These are phyloP conservation scores for Diaporthe humulicola DNA, from an alignment of 2,329 filamentous ascomycete species.

Conservation along the genomic window DNA sequence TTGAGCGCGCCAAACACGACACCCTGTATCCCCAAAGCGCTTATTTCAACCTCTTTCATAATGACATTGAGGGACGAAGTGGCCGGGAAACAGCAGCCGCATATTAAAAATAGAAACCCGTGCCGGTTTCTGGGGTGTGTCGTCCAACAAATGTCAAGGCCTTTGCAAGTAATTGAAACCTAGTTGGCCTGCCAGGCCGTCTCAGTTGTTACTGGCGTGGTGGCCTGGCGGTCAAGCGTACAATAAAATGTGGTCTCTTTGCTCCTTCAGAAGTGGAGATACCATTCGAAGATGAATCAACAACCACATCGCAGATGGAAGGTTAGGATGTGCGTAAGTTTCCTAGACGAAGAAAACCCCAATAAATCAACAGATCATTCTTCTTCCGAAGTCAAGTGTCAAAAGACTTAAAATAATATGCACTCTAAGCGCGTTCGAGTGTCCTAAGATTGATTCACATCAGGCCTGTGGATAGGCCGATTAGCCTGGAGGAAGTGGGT, in stretches of 20 bases:
- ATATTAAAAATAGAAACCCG: background rate
- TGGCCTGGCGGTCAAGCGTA: background rate
- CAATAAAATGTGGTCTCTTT: background rate
- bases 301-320: background rate
- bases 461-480: background rate
- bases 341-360: no score
- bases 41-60: background rate
- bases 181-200: background rate
- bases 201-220: background rate
- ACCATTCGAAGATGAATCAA: background rate
- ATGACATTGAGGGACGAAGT: background rate
- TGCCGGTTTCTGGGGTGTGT: background rate
- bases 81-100: background rate
- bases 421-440: background rate
- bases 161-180: background rate
- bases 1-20: background rate
- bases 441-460: background rate
- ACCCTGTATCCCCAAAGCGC: background rate
- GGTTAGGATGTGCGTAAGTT: no score
- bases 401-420: background rate
- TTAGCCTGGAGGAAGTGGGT: background rate
- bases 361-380: background rate
- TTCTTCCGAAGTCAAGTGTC: background rate
- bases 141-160: background rate
- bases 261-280: background rate